Conservation (phyloP, 148 eudicot species). For the Hydrangea macrophylla region DNA sequence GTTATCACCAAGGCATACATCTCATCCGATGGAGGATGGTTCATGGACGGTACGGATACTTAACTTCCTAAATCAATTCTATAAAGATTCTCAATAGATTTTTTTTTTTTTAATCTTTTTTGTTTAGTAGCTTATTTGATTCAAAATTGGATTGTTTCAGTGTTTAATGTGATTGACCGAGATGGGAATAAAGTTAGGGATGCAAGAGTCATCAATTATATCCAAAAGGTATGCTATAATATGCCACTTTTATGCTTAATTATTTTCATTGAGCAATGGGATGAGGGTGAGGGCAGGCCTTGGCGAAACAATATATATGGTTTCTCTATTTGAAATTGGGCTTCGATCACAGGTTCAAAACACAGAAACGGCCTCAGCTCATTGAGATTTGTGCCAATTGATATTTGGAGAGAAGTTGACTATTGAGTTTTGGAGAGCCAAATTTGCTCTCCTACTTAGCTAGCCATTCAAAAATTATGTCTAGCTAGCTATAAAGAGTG, state of each 20-base stretch:
- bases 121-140: slow-evolving; percentile 16
- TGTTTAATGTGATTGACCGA: slow-evolving; percentile 67
- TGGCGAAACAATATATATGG: no score
- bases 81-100: background rate
- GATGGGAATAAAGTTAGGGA: slow-evolving; percentile 75
- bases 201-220: slow-evolving; percentile 47
- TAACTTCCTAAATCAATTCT: background rate
- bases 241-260: background rate
- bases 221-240: slow-evolving; percentile 37
- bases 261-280: background rate
- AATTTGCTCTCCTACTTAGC: no score
- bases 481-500: no score
- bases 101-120: background rate
- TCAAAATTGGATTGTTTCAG: slow-evolving; percentile 30
- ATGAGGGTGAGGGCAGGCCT: no score
- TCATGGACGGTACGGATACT: slow-evolving; percentile 78
- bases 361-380: no score
- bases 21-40: slow-evolving; percentile 96
- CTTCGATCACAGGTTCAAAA: no score
- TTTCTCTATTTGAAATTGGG: no score
- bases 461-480: no score
- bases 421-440: no score
- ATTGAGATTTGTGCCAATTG: no score
- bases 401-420: no score
- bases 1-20: slow-evolving; percentile 78